phyloP scores from a whole-genome alignment of 805 yeast species.

The Wickerhamiella hasegawae region DNA sequence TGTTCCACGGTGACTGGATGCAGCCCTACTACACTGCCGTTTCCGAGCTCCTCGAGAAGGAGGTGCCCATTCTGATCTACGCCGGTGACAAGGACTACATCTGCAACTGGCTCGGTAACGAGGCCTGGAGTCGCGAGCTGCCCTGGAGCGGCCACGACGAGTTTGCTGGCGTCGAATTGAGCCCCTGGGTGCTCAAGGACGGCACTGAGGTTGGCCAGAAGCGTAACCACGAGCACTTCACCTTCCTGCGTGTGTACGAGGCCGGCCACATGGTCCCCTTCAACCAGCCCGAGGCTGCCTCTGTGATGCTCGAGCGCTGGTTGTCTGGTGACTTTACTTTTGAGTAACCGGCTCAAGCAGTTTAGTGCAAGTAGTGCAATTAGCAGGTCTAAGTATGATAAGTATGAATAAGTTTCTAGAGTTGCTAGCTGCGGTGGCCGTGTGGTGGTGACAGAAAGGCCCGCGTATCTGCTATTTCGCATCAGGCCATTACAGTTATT shows the following conservation, averaged over 20 bases:
- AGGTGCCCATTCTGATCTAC: slow-evolving; percentile 66
- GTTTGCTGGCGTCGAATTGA: slow-evolving; percentile 25
- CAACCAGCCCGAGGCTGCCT: slow-evolving; percentile 68
- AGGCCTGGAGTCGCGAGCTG: slow-evolving; percentile 60
- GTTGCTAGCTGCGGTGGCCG: too few species aligned
- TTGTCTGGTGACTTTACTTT: slow-evolving; percentile 19
- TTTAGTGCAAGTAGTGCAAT: too few species aligned
- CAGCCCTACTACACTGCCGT: slow-evolving; percentile 43
- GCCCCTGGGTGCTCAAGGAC: slow-evolving; percentile 17
- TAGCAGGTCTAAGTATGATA: too few species aligned
- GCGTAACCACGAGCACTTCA: slow-evolving; percentile 44
- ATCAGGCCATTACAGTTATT: too few species aligned
- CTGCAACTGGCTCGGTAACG: slow-evolving; percentile 86
- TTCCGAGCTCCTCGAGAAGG: slow-evolving; percentile 45
- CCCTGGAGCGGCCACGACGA: slow-evolving; percentile 44
- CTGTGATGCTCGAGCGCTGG: slow-evolving; percentile 85
- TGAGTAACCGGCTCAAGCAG: too few species aligned
- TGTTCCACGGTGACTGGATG: slow-evolving; percentile 52
- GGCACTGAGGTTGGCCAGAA: slow-evolving; percentile 48
- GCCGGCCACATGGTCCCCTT: slow-evolving; percentile 94
- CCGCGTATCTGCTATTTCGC: too few species aligned
- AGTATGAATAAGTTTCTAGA: too few species aligned
- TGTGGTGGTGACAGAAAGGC: too few species aligned
- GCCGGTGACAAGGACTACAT: slow-evolving; percentile 93
- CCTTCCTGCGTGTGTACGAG: slow-evolving; percentile 64